Base-by-base conservation (phyloP, 306 rosid genomes). In the Vigna reflexopilosa region DNA sequence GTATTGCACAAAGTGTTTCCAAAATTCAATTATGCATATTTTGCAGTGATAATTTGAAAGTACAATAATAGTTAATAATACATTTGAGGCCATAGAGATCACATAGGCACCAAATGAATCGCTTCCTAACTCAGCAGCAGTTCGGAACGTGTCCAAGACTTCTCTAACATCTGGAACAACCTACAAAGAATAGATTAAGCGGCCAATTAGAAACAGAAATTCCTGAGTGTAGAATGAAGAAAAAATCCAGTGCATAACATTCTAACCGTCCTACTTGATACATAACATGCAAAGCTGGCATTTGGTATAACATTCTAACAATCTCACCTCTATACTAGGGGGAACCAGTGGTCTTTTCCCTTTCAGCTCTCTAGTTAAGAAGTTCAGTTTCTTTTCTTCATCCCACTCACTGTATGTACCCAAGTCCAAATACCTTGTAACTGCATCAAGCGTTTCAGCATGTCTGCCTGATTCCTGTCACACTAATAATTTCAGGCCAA, bases 21-120 rank as follows among this genome's bases (percentile, higher is more conserved):
- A 72, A 17, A 26, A 28, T 28, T 61, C 20, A 15, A 14, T 62
- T 16, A 34, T 44, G 73, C 34, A n/a, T 52, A 45, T 24, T 38
- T 59, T 68, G 20, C 9, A 17, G 28, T 42, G 32, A 76, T 7
- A 64, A 36, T 67, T 36, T 45, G 32, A 34, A 67, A 54, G 59
- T 71, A 48, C 15, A 68, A 67, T 3, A 54, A 78, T 34, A 78
- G 56, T 73, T 24, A 47, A 22, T 68, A 88, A 66, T 88, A 93
- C 97, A 67, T 85, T 86, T 67, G 98, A 88, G 36, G 98, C 98
- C 98, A 93, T 93, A 48, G 98, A 93, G 78, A 93, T 93, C 84
- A 93, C 97, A 81, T 93, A 93, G 51, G 97, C 97, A 77, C 97
- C 98, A 75, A 91, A 93, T 22, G 96, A 88, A 73, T 91, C 97